phyloP scores from a whole-genome alignment of 257 asterid species.

The Solanum pimpinellifolium region DNA sequence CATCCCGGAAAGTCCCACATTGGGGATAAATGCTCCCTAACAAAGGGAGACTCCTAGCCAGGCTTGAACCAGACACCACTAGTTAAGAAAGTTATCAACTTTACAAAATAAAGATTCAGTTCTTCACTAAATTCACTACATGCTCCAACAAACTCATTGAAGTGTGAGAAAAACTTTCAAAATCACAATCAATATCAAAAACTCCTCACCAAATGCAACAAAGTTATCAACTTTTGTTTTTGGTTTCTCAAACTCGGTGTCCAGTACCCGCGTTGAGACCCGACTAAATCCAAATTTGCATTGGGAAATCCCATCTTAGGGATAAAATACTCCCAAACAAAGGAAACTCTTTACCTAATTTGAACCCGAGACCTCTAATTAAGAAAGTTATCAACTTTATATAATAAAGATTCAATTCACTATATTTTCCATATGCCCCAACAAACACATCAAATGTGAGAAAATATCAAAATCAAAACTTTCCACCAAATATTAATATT shows the following conservation, averaged over 20 bases:
- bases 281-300: background rate
- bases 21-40: background rate
- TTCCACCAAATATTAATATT: background rate
- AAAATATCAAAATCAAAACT: background rate
- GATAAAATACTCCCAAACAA: background rate
- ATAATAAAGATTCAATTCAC: background rate
- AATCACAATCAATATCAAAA: background rate
- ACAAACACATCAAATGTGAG: background rate
- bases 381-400: background rate
- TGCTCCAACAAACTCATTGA: background rate
- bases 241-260: background rate
- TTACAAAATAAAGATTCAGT: background rate
- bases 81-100: background rate
- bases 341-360: background rate
- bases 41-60: background rate
- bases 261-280: background rate
- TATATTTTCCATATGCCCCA: background rate
- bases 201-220: background rate
- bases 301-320: background rate
- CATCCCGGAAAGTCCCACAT: background rate
- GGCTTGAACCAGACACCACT: background rate
- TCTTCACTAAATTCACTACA: background rate
- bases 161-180: background rate
- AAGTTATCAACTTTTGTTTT: background rate
- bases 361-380: background rate